phyloP scores from a whole-genome alignment of 495 filamentous ascomycete species.

The Pseudoneurospora amorphoporcata region DNA sequence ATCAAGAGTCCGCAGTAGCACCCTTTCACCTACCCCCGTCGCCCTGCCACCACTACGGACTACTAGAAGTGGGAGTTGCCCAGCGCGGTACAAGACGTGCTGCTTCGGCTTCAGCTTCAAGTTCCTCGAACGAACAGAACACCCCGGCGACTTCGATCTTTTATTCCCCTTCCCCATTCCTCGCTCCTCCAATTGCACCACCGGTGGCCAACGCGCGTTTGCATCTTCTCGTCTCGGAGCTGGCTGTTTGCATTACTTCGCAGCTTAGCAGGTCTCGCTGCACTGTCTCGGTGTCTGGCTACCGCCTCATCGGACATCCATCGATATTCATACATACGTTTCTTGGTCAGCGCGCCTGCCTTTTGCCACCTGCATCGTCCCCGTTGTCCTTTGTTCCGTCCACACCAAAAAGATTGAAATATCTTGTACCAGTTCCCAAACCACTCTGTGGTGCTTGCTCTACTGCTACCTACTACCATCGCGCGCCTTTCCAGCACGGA shows the following conservation, averaged over 20 bases:
- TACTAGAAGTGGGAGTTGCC: background rate
- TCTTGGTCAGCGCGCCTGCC: background rate
- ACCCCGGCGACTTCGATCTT: background rate
- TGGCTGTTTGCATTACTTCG: background rate
- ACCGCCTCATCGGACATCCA: background rate
- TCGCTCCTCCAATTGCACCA: background rate
- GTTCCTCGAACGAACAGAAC: background rate
- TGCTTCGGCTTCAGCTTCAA: background rate
- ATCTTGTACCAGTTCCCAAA: background rate
- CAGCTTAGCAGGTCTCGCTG: background rate
- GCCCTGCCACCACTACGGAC: background rate
- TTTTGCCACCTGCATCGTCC: background rate
- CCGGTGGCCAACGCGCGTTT: background rate
- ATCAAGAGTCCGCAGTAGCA: background rate
- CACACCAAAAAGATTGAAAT: background rate
- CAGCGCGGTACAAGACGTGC: background rate
- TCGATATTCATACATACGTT: background rate
- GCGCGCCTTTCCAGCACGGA: background rate
- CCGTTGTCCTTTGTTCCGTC: background rate
- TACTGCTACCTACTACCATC: background rate
- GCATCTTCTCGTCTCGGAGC: background rate
- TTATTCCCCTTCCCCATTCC: background rate
- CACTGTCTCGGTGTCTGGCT: background rate
- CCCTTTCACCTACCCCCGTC: background rate
- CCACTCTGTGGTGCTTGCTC: background rate